Percentiles rank a stretch among this genome's conserved stretches.
Conservation (phyloP, 495 filamentous ascomycete species). For the Penicillium silybi region DNA sequence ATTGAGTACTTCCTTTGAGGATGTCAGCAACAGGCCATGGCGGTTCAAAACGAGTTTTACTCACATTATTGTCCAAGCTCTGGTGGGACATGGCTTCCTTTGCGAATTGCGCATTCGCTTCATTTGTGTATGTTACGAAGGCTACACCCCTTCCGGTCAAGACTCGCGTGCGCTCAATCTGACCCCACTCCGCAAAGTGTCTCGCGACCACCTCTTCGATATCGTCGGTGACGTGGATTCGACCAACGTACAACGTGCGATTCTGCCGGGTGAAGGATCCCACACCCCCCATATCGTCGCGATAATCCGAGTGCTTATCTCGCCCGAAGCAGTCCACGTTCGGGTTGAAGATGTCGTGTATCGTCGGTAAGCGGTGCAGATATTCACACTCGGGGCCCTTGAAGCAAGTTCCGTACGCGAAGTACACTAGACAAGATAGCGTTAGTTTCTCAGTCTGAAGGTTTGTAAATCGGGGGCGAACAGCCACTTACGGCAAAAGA, state of each 20-base stretch:
- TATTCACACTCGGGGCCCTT: constrained; percentile 92
- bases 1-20: constrained; percentile 70
- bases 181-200: constrained; percentile 93
- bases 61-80: constrained; percentile 64
- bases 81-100: constrained; percentile 89
- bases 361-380: constrained; percentile 77
- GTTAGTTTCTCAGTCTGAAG: not conserved
- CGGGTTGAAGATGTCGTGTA: constrained; percentile 80
- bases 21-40: not conserved
- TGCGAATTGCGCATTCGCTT: constrained; percentile 84
- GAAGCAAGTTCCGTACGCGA: constrained; percentile 77
- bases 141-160: constrained; percentile 87
- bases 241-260: constrained; percentile 84
- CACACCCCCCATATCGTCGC: constrained; percentile 86
- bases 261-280: constrained; percentile 89
- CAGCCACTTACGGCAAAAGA: constrained; percentile 60
- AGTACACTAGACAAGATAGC: constrained; percentile 52
- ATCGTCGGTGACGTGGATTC: constrained; percentile 95
- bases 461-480: not conserved
- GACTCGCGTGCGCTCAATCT: constrained; percentile 83
- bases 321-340: constrained; percentile 91
- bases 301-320: constrained; percentile 21
- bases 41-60: not conserved
- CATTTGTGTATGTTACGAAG: constrained; percentile 65
- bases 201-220: constrained; percentile 95